Evolutionary conservation across 2,329 filamentous ascomycete genomes (phyloP).

Genomic region (Talaromyces sp.): DNA sequence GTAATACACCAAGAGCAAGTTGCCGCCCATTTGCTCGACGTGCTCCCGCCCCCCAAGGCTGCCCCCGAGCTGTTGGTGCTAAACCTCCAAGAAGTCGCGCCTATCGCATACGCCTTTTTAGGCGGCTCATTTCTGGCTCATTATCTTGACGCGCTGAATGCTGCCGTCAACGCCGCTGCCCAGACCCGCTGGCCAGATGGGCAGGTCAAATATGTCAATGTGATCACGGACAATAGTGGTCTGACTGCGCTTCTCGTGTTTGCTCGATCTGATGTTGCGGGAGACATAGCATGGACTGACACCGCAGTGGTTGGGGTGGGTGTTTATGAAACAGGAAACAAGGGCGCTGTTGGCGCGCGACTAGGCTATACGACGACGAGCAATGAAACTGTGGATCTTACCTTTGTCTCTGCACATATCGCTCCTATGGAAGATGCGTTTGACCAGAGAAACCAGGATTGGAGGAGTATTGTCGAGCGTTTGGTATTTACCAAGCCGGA

Average conservation of each 20-base stretch:
- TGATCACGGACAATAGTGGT: slow-evolving; percentile 69
- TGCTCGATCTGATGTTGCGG: slow-evolving; percentile 54
- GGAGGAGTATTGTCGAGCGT: slow-evolving; percentile 73
- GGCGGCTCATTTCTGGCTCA: slow-evolving; percentile 71
- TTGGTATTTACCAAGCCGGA: slow-evolving; percentile 60
- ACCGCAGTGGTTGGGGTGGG: slow-evolving; percentile 82
- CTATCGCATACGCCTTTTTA: slow-evolving; percentile 76
- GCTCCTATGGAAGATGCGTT: slow-evolving; percentile 80
- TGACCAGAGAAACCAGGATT: slow-evolving; percentile 74
- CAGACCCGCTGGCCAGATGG: slow-evolving; percentile 31
- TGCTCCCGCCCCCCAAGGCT: slow-evolving; percentile 44
- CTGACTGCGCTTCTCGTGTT: slow-evolving; percentile 90
- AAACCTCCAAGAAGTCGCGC: slow-evolving; percentile 81
- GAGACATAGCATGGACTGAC: slow-evolving; percentile 59
- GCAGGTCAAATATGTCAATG: slow-evolving; percentile 57
- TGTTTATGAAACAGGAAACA: slow-evolving; percentile 84
- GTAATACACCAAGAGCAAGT: slow-evolving; percentile 65
- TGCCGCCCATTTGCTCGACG: slow-evolving; percentile 61
- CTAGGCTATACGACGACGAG: slow-evolving; percentile 49
- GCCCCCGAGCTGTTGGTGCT: slow-evolving; percentile 63
- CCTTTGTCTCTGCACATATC: slow-evolving; percentile 82
- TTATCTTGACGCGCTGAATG: slow-evolving; percentile 66
- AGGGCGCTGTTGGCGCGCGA: slow-evolving; percentile 79
- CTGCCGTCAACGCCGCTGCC: slow-evolving; percentile 66
- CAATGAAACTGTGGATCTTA: slow-evolving; percentile 58